Base-by-base conservation (phyloP, 2,329 filamentous ascomycete genomes). In the Aspergillus sp. region DNA sequence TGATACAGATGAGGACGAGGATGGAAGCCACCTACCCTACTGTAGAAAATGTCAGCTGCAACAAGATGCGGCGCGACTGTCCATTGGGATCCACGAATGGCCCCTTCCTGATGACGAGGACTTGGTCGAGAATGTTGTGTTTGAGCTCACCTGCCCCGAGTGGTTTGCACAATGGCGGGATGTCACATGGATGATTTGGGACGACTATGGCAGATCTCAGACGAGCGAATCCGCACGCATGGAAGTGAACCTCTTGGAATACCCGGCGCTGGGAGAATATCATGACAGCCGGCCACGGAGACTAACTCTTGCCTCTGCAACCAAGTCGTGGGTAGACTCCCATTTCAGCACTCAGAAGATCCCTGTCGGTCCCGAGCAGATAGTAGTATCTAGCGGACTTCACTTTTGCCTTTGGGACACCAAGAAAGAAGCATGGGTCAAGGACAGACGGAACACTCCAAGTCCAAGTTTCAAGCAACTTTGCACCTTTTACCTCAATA, bases 21-120 rank as follows among this genome's bases (percentile, higher is more conserved):
- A 8, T 47, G 34, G 46, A 50, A 13, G 28, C 38, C 48, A 63
- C 17, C 13, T 22, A 11, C 3, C 15, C 3, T 31, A n/a, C 23
- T 66, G 81, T 55, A 1, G 2, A 0, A 79, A 75, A 59, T 86
- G 83, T 64, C 1, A 2, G 0, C 60, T 73, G 0, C 43, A 62
- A 4, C 8, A 4, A 0, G 1, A 69, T 13, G 82, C 83, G 0
- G 38, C 73, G 0, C 1, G 46, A 0, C 53, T 88, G 0, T 38
- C 17, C 0, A 86, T 89, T 9, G 1, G 50, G 0, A 69, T 84
- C 5, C 75, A 84, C 61, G 85, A 88, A 64, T 86, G 83, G 83
- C 85, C 85, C 0, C 72, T 88, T 0, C 81, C 84, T 0, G 38
- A 54, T 0, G 15, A 74, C 0, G 1, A 53, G 0, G 4, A 57